Base-by-base conservation (phyloP, 352 stramenopile species). In the Phytophthora idaei region DNA sequence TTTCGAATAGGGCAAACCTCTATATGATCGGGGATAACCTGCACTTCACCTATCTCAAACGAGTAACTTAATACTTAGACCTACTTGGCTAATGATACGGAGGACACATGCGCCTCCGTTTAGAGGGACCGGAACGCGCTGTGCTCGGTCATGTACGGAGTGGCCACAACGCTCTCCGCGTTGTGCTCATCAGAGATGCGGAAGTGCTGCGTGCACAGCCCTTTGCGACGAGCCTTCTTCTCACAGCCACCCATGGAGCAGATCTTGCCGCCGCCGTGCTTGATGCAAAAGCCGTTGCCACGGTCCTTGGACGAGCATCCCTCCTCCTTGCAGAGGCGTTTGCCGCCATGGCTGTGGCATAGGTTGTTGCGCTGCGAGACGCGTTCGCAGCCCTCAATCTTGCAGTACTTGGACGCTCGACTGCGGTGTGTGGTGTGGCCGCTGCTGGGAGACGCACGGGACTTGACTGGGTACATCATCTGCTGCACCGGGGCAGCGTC, bases 331-430 rank as follows among this genome's bases (percentile, higher is more conserved):
- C 86, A 94, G n/a, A 91, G 73, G 7, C 86, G 84, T 61, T 93
- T 94, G 57, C 86, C 86, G 37, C 86, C 86, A 66, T 94, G 86
- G 60, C 82, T 89, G 71, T 94, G 84, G 52, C 86, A 94, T 29
- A 92, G 61, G 56, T 91, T 91, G 78, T 94, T 94, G 51, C 86
- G 83, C 70, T 94, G 86, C 12, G 84, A 93, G 29, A 92, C 86
- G 25, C 86, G 86, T 65, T 91, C 76, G 47, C 86, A 94, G 36
- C 77, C 82, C 15, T 94, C 86, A 12, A 94, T 84, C 76, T 88
- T 92, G 76, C 86, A 94, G 69, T 92, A 94, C 71, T 94, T 94
- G 60, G 84, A 94, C n/a, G 85, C 81, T n/a, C 86, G 80, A 64
- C 78, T 90, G 27, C 85, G 78, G 64, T 87, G 70, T 3, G 69